Evolutionary conservation across 345 rosid species (phyloP).

Genomic region (Litchi chinensis): DNA sequence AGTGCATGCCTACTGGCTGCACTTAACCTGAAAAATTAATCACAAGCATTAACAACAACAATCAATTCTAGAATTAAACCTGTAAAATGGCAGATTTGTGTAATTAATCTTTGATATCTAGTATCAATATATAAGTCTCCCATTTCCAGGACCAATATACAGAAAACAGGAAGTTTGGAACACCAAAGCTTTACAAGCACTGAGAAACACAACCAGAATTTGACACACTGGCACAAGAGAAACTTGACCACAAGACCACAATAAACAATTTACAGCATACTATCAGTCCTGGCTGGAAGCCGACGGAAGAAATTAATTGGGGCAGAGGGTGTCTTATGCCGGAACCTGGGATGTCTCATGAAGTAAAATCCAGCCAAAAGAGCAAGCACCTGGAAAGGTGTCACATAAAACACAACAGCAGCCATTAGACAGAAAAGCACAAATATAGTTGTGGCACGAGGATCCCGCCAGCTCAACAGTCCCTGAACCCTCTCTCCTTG

Average conservation of each 20-base stretch:
- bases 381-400: slow-evolving; percentile 78
- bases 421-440: slow-evolving; percentile 65
- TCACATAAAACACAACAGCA: slow-evolving; percentile 65
- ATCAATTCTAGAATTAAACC: background rate
- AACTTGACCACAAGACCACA: slow-evolving; percentile 10
- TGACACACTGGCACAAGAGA: slow-evolving; percentile 15
- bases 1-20: background rate
- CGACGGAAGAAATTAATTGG: slow-evolving; percentile 79
- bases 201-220: slow-evolving; percentile 18
- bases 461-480: slow-evolving; percentile 90
- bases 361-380: slow-evolving; percentile 57
- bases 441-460: slow-evolving; percentile 79
- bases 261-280: slow-evolving; percentile 56
- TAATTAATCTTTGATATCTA: background rate
- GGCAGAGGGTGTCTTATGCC: slow-evolving; percentile 68
- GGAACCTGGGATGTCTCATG: slow-evolving; percentile 88
- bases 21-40: background rate
- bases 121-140: background rate
- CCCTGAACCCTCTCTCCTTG: slow-evolving; percentile 91
- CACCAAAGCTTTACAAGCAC: slow-evolving; percentile 26
- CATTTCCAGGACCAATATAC: background rate
- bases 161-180: slow-evolving; percentile 4
- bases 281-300: slow-evolving; percentile 82
- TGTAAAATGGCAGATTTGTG: background rate
- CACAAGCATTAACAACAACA: background rate